Base-by-base conservation (phyloP, 192 early-diverging fungal species). In the Coemansia sp. region DNA sequence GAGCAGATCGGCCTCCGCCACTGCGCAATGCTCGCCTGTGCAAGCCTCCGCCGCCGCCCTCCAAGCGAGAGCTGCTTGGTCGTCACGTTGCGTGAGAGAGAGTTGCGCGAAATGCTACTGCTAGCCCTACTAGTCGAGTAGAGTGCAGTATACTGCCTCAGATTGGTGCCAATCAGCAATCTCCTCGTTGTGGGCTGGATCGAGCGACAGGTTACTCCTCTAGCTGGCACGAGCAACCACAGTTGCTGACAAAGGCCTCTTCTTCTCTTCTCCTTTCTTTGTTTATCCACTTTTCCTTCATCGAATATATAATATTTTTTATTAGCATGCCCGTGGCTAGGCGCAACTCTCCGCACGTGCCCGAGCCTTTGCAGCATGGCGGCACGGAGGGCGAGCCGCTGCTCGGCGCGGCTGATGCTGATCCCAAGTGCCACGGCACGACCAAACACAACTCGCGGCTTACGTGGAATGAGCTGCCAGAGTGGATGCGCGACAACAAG, bases 401-500 rank as follows among this genome's bases (percentile, higher is more conserved):
- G 24, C 37, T 68, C 0, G 38, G 51, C 7, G 24, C 57, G 29
- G 19, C 32, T 2, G 32, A 35, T 35, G 32, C 32, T 35, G 32
- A 35, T 35, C 32, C 32, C 32, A 53, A 54, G 62, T 31, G 25
- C 54, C 54, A 45, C 42, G 43, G 70, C 54, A 47, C 12, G 10
- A 61, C 6, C 41, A 42, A 37, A n/a, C 35, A 37, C 25, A 64
- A 25, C 49, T 59, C 12, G 59, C 56, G 39, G 41, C 72, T 85
- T 36, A 40, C 24, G 35, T 85, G 73, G 72, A 61, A 64, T 49
- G 73, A 93, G 47, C 71, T 91, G 54, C 92, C 92, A 11, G 59
- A 68, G n/a, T 93, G 92, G 92, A 86, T 93, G 85, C 78, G 80
- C n/a, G 94, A 96, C 82, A 96, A 94, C 70, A 75, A 86, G 1